Base-by-base conservation (phyloP, 1,284 basidiomycete species). In the Cryptococcus sp. region DNA sequence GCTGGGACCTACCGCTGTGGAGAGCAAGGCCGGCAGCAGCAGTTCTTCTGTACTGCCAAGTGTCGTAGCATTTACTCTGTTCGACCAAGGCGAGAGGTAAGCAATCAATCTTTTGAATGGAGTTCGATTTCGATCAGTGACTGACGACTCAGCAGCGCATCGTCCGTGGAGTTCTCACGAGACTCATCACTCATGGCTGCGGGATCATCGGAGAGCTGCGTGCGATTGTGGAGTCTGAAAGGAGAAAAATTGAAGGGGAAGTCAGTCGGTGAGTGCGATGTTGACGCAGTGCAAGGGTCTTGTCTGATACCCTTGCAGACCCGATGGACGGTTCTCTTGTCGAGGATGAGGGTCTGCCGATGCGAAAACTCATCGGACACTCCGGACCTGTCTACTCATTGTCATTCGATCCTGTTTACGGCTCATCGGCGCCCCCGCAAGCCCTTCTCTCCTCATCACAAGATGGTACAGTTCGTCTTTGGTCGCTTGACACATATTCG, bases 341-440 rank as follows among this genome's bases (percentile, higher is more conserved):
- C 0, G 89, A 93, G 75, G 91, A 88, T 73, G 88, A 88, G 56
- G 90, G 88, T 1, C 83, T 84, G 23, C 86, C 88, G 0, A 91
- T 93, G 25, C 88, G 94, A 39, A 97, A 97, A 79, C 84, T 99
- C 15, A 88, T 99, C 54, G 96, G 93, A 1, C 96, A 99, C 76
- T 95, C 92, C 61, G 96, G 92, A 1, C 93, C 96, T 19, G 93
- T 99, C 27, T 99, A 98, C 76, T 88, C 91, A 1, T 85, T 98
- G 16, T 87, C 89, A 7, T 99, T 99, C 72, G 96, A 99, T 73
- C 93, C 94, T 1, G 78, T 92, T 1, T 85, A 86, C 58, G 95
- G 96, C 3, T 91, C 93, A 16, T 88, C 91, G 20, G 84, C 84
- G 3, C 84, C 93, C 3, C 94, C 96, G 0, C 87, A 86, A 71